Conservation (phyloP, 108 stramenopile genomes). For the Cylindrotheca closterium region DNA sequence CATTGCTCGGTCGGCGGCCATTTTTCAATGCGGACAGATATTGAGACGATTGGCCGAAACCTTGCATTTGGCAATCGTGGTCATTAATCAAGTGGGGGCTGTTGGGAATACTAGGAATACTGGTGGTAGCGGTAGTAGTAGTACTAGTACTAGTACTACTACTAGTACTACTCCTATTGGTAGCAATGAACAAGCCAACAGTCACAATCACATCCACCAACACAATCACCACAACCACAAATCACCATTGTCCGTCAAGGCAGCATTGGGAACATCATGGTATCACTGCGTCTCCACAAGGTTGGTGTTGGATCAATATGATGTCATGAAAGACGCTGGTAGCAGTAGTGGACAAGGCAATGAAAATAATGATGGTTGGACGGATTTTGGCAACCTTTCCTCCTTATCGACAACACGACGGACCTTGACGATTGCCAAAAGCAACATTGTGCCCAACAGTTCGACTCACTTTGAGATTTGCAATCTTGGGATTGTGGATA, state of each 20-base stretch:
- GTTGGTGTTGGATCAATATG: slow-evolving; percentile 42
- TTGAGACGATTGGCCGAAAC: slow-evolving; percentile 75
- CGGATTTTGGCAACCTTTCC: not conserved
- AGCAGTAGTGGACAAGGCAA: not conserved
- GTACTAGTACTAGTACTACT: too few relatives aligned
- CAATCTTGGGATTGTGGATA: slow-evolving; percentile 10
- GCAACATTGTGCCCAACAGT: slow-evolving; percentile 26
- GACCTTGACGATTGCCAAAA: slow-evolving; percentile 36
- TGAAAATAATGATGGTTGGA: not conserved
- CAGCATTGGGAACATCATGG: slow-evolving; percentile 83
- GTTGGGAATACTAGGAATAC: slow-evolving; percentile 3
- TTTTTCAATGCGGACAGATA: slow-evolving; percentile 64
- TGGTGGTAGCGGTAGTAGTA: too few relatives aligned
- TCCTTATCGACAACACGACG: slow-evolving; percentile 5
- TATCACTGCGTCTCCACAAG: slow-evolving; percentile 85
- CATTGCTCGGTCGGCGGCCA: slow-evolving; percentile 47
- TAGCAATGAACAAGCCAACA: not conserved
- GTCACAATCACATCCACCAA: not conserved
- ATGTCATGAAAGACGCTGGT: not conserved
- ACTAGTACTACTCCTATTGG: too few relatives aligned
- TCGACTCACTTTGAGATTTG: slow-evolving; percentile 19
- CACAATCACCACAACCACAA: not conserved
- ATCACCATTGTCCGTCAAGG: slow-evolving; percentile 39
- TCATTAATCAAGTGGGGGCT: slow-evolving; percentile 77
- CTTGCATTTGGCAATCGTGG: slow-evolving; percentile 66